Evolutionary conservation across 2,329 filamentous ascomycete species (phyloP).

Genomic region (Trichoderma arundinaceum): DNA sequence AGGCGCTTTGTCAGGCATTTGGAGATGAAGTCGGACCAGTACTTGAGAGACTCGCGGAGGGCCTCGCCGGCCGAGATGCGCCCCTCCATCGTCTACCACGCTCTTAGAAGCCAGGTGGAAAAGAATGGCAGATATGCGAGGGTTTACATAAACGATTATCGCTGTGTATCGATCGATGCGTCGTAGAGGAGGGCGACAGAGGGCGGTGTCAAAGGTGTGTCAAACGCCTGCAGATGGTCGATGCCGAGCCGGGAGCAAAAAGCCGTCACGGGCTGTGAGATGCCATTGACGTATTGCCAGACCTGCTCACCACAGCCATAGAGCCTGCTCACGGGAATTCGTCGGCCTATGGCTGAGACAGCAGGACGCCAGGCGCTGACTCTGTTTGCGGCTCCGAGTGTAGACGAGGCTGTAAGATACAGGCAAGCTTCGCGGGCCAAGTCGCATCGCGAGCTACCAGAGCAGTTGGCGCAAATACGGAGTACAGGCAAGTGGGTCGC

Average conservation of each 20-base stretch:
- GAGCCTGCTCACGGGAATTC: neutral
- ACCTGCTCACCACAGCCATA: constrained; percentile 17
- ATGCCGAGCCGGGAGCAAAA: constrained; percentile 33
- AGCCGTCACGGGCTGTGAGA: constrained; percentile 7
- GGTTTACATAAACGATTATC: neutral
- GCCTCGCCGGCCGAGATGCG: constrained; percentile 35
- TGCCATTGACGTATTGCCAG: constrained; percentile 9
- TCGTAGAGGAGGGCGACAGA: neutral
- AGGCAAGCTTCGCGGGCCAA: constrained; percentile 5
- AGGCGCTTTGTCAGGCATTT: constrained; percentile 59
- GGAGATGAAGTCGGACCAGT: constrained; percentile 59
- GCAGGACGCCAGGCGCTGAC: neutral
- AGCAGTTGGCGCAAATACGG: constrained; percentile 2
- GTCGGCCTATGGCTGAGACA: neutral
- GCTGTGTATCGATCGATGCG: neutral
- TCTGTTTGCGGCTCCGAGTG: neutral
- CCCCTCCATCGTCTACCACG: constrained; percentile 39
- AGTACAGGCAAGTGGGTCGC: constrained; percentile 15
- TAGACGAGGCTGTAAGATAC: constrained; percentile 11
- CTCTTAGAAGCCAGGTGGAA: neutral
- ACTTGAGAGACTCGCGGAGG: constrained; percentile 42
- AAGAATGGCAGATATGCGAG: neutral
- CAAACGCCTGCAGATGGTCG: neutral
- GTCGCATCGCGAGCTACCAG: constrained; percentile 19
- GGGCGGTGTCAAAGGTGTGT: neutral